Conservation (phyloP, 495 filamentous ascomycete genomes). For the Aspergillus cavernicola region DNA sequence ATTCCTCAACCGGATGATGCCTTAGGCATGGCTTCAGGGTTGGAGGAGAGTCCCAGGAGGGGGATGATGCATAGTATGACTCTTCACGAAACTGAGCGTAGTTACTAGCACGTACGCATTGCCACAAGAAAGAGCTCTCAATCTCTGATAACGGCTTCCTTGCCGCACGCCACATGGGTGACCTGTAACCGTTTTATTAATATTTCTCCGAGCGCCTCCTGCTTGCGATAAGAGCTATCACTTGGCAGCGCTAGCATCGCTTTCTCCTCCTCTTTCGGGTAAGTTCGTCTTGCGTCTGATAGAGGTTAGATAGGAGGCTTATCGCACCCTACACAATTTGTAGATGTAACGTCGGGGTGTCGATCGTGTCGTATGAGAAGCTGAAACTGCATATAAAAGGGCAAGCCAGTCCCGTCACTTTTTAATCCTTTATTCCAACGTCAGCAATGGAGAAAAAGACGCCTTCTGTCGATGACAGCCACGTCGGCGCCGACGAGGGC, state of each 20-base stretch:
- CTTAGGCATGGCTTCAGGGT: too few relatives aligned
- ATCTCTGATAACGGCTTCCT: neutral
- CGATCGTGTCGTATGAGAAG: too few relatives aligned
- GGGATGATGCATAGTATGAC: too few relatives aligned
- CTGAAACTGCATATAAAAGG: neutral
- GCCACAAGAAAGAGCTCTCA: too few relatives aligned
- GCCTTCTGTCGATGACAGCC: slow-evolving; percentile 9
- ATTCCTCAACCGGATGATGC: too few relatives aligned
- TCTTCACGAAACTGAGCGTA: too few relatives aligned
- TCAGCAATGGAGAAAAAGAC: slow-evolving; percentile 32
- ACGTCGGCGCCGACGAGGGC: slow-evolving; percentile 22
- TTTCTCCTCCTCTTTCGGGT: slow-evolving; percentile 30
- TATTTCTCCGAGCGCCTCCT: neutral
- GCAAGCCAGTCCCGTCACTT: too few relatives aligned
- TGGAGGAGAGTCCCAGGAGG: too few relatives aligned
- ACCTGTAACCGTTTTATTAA: neutral
- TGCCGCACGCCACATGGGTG: too few relatives aligned
- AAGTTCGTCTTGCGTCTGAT: neutral
- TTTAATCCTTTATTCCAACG: too few relatives aligned
- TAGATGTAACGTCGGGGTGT: neutral
- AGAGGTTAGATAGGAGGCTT: slow-evolving; percentile 10
- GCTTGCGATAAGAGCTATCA: slow-evolving; percentile 17
- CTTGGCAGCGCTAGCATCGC: slow-evolving; percentile 32
- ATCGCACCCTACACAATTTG: slow-evolving; percentile 4
- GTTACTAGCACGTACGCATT: too few relatives aligned